Base-by-base conservation (phyloP, 2,329 filamentous ascomycete species). In the Blumeriella jaapii region DNA sequence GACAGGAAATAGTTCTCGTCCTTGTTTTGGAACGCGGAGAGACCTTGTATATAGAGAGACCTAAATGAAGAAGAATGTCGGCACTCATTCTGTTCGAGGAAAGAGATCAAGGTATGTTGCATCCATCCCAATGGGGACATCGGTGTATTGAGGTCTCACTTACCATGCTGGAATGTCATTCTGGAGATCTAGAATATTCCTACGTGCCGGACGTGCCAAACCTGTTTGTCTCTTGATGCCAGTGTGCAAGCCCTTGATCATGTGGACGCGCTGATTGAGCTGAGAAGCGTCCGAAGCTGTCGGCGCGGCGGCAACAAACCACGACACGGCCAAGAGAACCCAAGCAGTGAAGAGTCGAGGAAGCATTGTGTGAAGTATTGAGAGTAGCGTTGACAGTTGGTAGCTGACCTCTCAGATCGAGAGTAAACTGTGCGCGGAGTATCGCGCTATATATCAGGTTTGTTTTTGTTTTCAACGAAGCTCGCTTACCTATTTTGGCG, bases 21-120 rank as follows among this genome's bases (percentile, higher is more conserved):
- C n/a, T 40, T 32, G 11, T 29, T 26, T 27, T 48, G 41, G 17
- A 47, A 20, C 7, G 31, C 32, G n/a, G 31, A 36, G 12, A 45
- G 38, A 26, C 42, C 41, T 42, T 50, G 45, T 28, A 52, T 45
- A 36, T 47, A 52, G 11, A 52, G 39, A 16, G 42, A 43, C 41
- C 49, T 51, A n/a, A 2, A 24, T n/a, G n/a, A n/a, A n/a, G n/a
- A n/a, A n/a, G n/a, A n/a, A n/a, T n/a, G n/a, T n/a, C n/a, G n/a
- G n/a, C n/a, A n/a, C n/a, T n/a, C n/a, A n/a, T n/a, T n/a, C n/a
- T n/a, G n/a, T n/a, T n/a, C n/a, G n/a, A n/a, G n/a, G n/a, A n/a
- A n/a, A n/a, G n/a, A n/a, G n/a, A n/a, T n/a, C 3, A 15, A 15
- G 4, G 0, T 10, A 6, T 12, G 8, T 4, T 19, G 15, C n/a